phyloP scores from a whole-genome alignment of 2,329 filamentous ascomycete genomes.

The Aspergillus eucalypticola region DNA sequence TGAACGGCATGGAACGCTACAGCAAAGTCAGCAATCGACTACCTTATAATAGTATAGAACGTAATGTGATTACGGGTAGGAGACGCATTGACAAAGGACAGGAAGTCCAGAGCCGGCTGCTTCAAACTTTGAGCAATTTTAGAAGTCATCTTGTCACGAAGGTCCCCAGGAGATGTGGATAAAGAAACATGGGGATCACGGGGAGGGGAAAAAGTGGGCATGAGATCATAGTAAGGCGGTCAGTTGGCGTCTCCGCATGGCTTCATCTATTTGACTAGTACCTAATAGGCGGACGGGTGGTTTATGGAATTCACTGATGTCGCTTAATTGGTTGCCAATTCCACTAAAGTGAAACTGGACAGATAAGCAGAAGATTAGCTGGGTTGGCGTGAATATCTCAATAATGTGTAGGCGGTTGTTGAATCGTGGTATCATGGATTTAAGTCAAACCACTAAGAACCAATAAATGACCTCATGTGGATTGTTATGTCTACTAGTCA shows the following conservation, averaged over 20 bases:
- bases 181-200: conserved; percentile 9
- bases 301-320: neutral
- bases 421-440: too few species aligned
- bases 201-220: conserved; percentile 14
- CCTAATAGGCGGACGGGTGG: neutral
- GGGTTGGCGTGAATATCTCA: neutral
- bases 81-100: conserved; percentile 91
- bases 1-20: conserved; percentile 92
- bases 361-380: neutral
- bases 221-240: conserved; percentile 15
- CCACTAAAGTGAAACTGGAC: neutral
- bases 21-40: neutral
- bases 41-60: neutral
- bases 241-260: neutral
- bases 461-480: too few species aligned
- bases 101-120: conserved; percentile 71
- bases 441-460: too few species aligned
- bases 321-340: neutral
- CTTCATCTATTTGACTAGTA: neutral
- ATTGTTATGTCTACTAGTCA: neutral
- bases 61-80: conserved; percentile 71
- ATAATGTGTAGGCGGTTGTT: too few species aligned
- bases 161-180: conserved; percentile 17
- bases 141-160: conserved; percentile 35
- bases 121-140: conserved; percentile 29